Base-by-base conservation (phyloP, 2,329 filamentous ascomycete genomes). In the Samsoniella hepiali region DNA sequence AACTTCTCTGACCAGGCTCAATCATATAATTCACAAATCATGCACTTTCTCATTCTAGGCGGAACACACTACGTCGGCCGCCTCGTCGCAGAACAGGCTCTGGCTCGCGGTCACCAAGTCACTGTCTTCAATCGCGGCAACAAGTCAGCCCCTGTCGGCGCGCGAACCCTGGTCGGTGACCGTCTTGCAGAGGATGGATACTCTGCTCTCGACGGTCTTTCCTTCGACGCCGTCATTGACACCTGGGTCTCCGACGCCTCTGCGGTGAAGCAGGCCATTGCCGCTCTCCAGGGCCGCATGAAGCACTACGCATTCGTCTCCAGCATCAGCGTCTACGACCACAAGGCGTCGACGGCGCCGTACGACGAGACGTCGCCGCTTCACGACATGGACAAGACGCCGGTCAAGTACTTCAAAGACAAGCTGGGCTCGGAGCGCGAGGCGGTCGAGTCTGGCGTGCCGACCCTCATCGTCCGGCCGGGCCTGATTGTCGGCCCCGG, bases 11-110 rank as follows among this genome's bases (percentile, higher is more conserved):
- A 0, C 7, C 7, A 61, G 42, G 27, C n/a, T n/a, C 7, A 22
- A 5, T 13, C 8, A n/a, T 9, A 27, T 7, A 36, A 1, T 45
- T 40, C 29, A 9, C 6, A 53, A 36, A 47, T 22, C 31, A 68
- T 68, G 67, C 61, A 65, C 27, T n/a, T 68, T 8, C 66, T 68
- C 53, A 57, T 68, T 55, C 64, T 68, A 9, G 67, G 66, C 17
- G 67, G 65, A 51, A 68, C 67, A 11, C 50, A 61, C 10, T 69
- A 67, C 50, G 63, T 67, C 22, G 66, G 68, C 29, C 65, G 62
- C 3, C 42, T 58, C 17, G 57, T 53, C 17, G 67, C 64, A 27
- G 38, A 63, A 5, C 63, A 68, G 32, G 66, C 68, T 31, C 13
- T 68, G 1, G 36, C 66, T 11, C 59, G 65, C 5, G 67, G 65